Percentiles rank a stretch among this genome's conserved stretches.
Conservation (phyloP, 495 filamentous ascomycete genomes). For the Viridothelium virens region DNA sequence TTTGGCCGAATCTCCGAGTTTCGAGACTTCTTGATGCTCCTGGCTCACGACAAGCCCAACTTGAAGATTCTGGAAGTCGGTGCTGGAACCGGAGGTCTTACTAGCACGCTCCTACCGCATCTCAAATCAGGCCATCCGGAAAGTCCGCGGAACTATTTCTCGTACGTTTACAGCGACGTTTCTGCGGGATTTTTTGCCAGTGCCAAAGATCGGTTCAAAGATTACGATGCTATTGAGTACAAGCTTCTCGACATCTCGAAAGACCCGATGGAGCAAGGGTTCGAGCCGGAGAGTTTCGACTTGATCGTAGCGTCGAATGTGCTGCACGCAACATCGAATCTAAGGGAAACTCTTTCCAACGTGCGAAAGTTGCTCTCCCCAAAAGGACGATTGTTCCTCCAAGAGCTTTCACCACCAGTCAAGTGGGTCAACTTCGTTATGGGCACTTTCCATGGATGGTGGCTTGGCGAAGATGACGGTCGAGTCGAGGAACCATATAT, state of each 20-base stretch:
- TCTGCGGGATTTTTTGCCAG: conserved; percentile 20
- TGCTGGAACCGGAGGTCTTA: conserved; percentile 24
- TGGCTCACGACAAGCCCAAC: conserved; percentile 18
- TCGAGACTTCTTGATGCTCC: conserved; percentile 6
- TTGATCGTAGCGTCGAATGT: conserved; percentile 22
- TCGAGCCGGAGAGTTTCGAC: conserved; percentile 20
- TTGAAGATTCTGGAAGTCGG: conserved; percentile 26
- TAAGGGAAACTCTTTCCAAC: conserved; percentile 17
- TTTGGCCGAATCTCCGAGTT: conserved; percentile 1
- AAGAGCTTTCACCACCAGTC: conserved; percentile 15
- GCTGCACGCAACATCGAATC: conserved; percentile 19
- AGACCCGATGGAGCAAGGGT: conserved; percentile 25
- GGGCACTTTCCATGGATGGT: conserved; percentile 16
- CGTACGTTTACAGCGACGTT: conserved; percentile 25
- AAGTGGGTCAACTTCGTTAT: conserved; percentile 8
- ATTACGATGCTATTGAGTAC: conserved; percentile 16
- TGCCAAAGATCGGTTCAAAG: conserved; percentile 18
- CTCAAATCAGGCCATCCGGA: background rate
- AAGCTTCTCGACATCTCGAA: conserved; percentile 22
- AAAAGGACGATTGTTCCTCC: conserved; percentile 20
- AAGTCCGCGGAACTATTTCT: background rate
- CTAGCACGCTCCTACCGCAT: conserved; percentile 13
- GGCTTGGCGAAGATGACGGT: conserved; percentile 12
- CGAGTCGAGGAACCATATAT: conserved; percentile 9
- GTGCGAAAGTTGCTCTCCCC: conserved; percentile 21